These are phyloP conservation scores for Aureobasidium sp. DNA, from an alignment of 2,329 filamentous ascomycete species.

Conservation along the genomic window DNA sequence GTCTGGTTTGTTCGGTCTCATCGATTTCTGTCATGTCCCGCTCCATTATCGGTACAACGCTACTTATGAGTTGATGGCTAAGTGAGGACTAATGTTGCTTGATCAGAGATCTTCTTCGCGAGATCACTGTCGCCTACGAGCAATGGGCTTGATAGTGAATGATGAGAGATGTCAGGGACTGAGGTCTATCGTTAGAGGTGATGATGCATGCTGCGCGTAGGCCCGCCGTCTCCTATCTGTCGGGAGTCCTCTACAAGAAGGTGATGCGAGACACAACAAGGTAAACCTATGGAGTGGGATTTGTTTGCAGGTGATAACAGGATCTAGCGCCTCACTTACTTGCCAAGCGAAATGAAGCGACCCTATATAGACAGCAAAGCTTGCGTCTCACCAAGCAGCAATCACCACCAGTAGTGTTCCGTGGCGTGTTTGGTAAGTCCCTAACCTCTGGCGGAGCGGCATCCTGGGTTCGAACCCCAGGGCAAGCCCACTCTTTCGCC, in stretches of 20 bases:
- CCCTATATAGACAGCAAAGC: background rate
- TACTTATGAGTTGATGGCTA: background rate
- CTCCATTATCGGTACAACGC: background rate
- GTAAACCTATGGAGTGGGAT: background rate
- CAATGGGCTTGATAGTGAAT: too few species aligned
- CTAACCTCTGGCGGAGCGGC: background rate
- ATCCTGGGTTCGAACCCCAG: background rate
- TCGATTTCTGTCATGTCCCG: background rate
- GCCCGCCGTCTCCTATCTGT: too few species aligned
- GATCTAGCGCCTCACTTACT: too few species aligned
- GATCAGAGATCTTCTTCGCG: too few species aligned
- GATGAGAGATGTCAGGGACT: background rate
- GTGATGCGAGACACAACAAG: background rate
- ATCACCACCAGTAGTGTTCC: background rate
- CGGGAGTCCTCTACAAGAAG: too few species aligned
- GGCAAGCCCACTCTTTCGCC: background rate
- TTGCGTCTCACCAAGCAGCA: background rate
- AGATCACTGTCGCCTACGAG: too few species aligned
- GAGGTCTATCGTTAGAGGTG: background rate
- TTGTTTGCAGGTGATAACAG: background rate
- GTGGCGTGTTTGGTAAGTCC: background rate
- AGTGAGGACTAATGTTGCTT: too few species aligned
- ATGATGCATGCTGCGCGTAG: background rate
- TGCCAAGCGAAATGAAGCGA: background rate
- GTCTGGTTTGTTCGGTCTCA: background rate